Base-by-base conservation (phyloP, 768 basidiomycete species). In the Tylopilus vinaceipallidus region DNA sequence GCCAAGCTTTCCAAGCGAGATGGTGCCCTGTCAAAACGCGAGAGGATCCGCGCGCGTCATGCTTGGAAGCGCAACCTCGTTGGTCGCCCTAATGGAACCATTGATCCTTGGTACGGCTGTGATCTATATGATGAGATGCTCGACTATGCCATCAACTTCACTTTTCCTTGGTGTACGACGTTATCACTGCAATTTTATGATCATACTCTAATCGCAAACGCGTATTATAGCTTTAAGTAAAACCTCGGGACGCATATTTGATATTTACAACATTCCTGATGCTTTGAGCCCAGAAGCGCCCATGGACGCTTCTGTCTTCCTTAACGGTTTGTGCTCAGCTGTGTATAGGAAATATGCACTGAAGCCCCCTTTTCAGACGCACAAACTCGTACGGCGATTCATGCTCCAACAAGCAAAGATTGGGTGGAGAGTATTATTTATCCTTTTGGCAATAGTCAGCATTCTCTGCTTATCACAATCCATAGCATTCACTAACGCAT, bases 61-160 rank as follows among this genome's bases (percentile, higher is more conserved):
- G 60, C 50, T 22, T 65, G 66, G 60, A 84, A 80, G 59, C 71
- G 80, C 41, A 74, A 76, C 61, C 66, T 83, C 13, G 68, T 65
- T 20, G 68, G 65, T 22, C 71, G 79, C 27, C 65, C 77, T 1
- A 81, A 81, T 53, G 82, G 76, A 9, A 79, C 78, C 2, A 75
- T 84, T 40, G 76, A 83, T 56, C 64, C 78, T 24, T 81, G 80
- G 82, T 85, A 84, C 39, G 81, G 82, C 6, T 89, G 88, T 65
- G 72, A 80, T 47, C 61, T 88, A 11, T 75, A 79, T 41, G 78
- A 82, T 49, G 80, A 84, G 69, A 77, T 83, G 66, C 58, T 85
- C 27, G 86, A 88, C 65, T 88, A 88, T 55, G 83, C 86, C 14
- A 44, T 81, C 50, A 90, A 89, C 60, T 88, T 74, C 59, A 85